Evolutionary conservation across 257 asterid genomes (phyloP).

Genomic region (Thymus quinquecostatus): DNA sequence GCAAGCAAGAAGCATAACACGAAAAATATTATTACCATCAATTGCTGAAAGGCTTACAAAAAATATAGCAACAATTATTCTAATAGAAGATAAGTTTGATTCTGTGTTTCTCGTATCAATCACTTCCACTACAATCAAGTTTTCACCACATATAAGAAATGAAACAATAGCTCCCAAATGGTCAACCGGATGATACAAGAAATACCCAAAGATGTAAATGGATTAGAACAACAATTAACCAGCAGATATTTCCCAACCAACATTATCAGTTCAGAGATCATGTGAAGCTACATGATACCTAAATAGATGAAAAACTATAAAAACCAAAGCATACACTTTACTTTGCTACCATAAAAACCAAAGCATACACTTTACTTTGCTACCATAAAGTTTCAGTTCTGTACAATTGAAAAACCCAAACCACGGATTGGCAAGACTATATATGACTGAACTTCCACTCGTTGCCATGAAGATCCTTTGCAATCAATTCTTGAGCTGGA

Average conservation of each 20-base stretch:
- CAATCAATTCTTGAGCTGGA: too few relatives aligned
- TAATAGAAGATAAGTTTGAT: neutral
- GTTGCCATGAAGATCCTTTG: too few relatives aligned
- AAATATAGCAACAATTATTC: neutral
- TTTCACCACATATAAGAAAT: constrained; percentile 15
- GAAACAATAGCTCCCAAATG: neutral
- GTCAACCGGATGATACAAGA: neutral
- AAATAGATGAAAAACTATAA: neutral
- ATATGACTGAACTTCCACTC: too few relatives aligned
- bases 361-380: neutral
- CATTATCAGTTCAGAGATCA: neutral
- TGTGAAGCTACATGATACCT: neutral
- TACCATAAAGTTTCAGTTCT: constrained; percentile 3
- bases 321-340: too few relatives aligned
- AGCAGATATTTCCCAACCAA: neutral
- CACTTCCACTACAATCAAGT: constrained; percentile 22
- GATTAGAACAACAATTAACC: neutral
- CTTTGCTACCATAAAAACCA: constrained; percentile 13
- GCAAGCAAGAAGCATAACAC: constrained; percentile 33
- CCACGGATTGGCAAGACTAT: neutral
- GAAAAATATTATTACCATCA: constrained; percentile 14
- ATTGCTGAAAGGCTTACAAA: neutral
- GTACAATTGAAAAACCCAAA: neutral
- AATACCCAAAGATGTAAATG: too few relatives aligned
- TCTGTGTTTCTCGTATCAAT: constrained; percentile 2